phyloP scores from a whole-genome alignment of 345 rosid species.

The Passiflora organensis region DNA sequence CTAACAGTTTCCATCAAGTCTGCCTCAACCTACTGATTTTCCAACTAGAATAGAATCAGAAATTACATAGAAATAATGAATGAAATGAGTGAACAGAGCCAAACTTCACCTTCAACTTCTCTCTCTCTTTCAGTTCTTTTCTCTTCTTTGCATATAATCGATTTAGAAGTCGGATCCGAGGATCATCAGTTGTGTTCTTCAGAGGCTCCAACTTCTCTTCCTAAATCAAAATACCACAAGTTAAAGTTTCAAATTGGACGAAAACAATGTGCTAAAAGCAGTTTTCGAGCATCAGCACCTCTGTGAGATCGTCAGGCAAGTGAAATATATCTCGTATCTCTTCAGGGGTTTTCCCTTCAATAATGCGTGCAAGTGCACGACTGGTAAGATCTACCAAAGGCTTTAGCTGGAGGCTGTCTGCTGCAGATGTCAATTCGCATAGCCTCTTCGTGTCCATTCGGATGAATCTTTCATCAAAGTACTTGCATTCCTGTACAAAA shows the following conservation, averaged over 20 bases:
- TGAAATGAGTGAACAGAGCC: not conserved
- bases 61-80: not conserved
- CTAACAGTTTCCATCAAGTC: too few species aligned
- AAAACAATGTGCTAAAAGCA: constrained; percentile 16
- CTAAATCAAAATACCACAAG: too few species aligned
- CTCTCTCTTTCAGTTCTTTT: constrained; percentile 73
- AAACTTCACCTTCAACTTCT: constrained; percentile 51
- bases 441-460: constrained; percentile 83
- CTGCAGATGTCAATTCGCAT: constrained; percentile 90
- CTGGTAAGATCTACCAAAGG: constrained; percentile 90
- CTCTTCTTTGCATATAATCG: constrained; percentile 78
- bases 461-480: constrained; percentile 75
- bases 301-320: constrained; percentile 92
- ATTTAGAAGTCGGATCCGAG: constrained; percentile 78
- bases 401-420: constrained; percentile 81
- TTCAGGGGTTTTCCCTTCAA: constrained; percentile 82
- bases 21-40: too few species aligned
- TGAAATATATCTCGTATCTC: constrained; percentile 91
- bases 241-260: too few species aligned
- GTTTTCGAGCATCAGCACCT: constrained; percentile 48
- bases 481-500: constrained; percentile 60
- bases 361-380: constrained; percentile 78
- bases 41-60: too few species aligned
- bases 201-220: constrained; percentile 94
- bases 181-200: constrained; percentile 73